Evolutionary conservation across 2,329 filamentous ascomycete genomes (phyloP).

Genomic region (Fulvia fulva): DNA sequence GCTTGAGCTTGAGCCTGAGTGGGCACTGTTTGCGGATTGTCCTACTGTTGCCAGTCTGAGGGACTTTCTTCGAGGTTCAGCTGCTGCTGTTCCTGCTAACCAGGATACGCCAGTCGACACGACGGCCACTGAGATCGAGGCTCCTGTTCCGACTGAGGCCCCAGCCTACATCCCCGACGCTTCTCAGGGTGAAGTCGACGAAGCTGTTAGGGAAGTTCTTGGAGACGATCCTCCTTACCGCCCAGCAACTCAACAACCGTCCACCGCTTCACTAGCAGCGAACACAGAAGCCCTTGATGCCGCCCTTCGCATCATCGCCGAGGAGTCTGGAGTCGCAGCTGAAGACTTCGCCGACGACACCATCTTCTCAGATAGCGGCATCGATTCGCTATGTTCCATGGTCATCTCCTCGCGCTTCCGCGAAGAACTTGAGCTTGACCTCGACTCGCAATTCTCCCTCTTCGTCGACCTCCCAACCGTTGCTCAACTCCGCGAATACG

Average conservation of each 20-base stretch:
- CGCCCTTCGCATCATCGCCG: slow-evolving; percentile 22
- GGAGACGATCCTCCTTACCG: background rate
- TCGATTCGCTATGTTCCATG: slow-evolving; percentile 32
- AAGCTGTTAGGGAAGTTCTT: background rate
- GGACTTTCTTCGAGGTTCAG: background rate
- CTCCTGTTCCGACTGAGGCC: background rate
- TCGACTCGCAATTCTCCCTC: slow-evolving; percentile 9
- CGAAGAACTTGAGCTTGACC: slow-evolving; percentile 27
- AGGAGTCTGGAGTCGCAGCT: slow-evolving; percentile 28
- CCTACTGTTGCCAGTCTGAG: background rate
- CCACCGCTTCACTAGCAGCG: background rate
- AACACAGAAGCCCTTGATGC: background rate
- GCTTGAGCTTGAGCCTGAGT: slow-evolving; percentile 8
- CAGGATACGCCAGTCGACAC: background rate
- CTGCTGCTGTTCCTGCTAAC: background rate
- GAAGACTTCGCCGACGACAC: slow-evolving; percentile 26
- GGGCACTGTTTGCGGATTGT: slow-evolving; percentile 1
- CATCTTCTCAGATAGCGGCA: slow-evolving; percentile 27
- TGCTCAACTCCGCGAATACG: background rate
- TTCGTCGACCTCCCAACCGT: slow-evolving; percentile 4
- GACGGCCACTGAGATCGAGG: background rate
- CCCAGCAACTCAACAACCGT: background rate
- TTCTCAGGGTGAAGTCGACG: background rate
- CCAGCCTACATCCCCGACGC: background rate
- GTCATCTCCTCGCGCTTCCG: slow-evolving; percentile 23